phyloP scores from a whole-genome alignment of 768 basidiomycete genomes.

The Termitomyces sp. region DNA sequence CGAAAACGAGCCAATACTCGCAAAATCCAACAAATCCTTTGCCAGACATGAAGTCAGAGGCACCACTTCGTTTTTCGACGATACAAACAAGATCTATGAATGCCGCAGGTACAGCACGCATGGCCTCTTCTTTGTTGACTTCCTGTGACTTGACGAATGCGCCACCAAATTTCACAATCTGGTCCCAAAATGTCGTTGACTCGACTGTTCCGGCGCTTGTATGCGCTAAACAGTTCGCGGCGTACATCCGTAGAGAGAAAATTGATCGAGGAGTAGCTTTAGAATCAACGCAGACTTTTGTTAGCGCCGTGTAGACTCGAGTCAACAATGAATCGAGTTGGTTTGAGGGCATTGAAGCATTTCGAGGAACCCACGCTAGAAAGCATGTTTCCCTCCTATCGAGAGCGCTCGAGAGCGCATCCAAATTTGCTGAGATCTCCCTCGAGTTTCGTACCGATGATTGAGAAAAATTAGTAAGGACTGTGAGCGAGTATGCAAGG shows the following conservation, averaged over 20 bases:
- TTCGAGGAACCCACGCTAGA: conserved; percentile 46
- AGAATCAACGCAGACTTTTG: conserved; percentile 27
- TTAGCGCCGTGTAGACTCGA: conserved; percentile 51
- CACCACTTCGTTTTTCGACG: conserved; percentile 30
- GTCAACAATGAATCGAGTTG: conserved; percentile 55
- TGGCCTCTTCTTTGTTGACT: conserved; percentile 24
- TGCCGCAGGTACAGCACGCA: conserved; percentile 31
- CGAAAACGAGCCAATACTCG: conserved; percentile 67
- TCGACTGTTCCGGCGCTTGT: conserved; percentile 43
- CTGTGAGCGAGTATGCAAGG: conserved; percentile 47
- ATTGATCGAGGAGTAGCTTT: conserved; percentile 19
- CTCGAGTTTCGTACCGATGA: background rate
- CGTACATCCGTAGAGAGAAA: conserved; percentile 37
- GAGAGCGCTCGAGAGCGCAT: conserved; percentile 26
- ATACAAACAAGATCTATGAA: conserved; percentile 38
- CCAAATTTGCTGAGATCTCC: background rate
- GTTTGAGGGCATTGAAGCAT: conserved; percentile 39
- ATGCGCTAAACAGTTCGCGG: conserved; percentile 36
- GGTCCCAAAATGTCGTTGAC: conserved; percentile 65
- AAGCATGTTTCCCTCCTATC: conserved; percentile 24
- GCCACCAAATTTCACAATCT: conserved; percentile 44
- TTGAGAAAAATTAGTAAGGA: conserved; percentile 24
- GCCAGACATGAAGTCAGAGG: conserved; percentile 37
- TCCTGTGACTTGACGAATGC: conserved; percentile 35
- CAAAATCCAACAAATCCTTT: conserved; percentile 57